A percentile compares a stretch with the other conserved stretches of the same genome.
phyloP scores from a whole-genome alignment of 768 basidiomycete species.

The Boletus reticulatus region DNA sequence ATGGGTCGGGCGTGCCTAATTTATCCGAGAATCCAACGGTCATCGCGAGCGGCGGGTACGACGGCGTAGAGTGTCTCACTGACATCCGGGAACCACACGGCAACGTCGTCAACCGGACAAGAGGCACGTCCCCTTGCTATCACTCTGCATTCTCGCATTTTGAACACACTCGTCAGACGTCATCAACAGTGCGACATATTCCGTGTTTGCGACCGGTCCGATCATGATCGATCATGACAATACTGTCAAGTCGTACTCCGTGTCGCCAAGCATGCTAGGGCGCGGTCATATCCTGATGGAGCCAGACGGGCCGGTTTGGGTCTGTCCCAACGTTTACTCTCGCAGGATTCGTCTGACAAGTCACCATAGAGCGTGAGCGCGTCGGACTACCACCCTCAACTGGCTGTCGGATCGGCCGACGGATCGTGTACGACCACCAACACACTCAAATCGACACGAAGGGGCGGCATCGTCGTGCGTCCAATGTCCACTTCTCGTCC shows the following conservation, averaged over 20 bases:
- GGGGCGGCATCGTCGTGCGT: slow-evolving; percentile 72
- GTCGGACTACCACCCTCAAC: slow-evolving; percentile 86
- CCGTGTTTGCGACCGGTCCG: slow-evolving; percentile 63
- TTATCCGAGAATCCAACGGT: slow-evolving; percentile 63
- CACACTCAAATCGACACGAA: slow-evolving; percentile 59
- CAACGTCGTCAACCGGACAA: slow-evolving; percentile 70
- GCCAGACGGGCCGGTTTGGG: slow-evolving; percentile 82
- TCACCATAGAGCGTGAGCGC: slow-evolving; percentile 56
- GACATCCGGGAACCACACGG: slow-evolving; percentile 73
- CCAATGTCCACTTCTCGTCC: background rate
- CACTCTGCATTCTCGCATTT: background rate
- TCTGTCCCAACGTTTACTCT: slow-evolving; percentile 34
- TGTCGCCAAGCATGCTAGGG: slow-evolving; percentile 72
- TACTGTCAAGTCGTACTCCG: slow-evolving; percentile 69
- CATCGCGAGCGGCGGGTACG: slow-evolving; percentile 76
- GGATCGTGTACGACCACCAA: slow-evolving; percentile 79
- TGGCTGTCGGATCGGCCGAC: slow-evolving; percentile 81
- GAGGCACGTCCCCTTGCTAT: slow-evolving; percentile 47
- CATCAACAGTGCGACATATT: slow-evolving; percentile 65
- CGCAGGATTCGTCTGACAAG: background rate
- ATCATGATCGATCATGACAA: slow-evolving; percentile 85
- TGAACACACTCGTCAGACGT: slow-evolving; percentile 48
- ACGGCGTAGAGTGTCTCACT: slow-evolving; percentile 71
- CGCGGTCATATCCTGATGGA: slow-evolving; percentile 70
- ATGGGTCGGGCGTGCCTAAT: slow-evolving; percentile 43